Conservation (phyloP, 2,329 filamentous ascomycete genomes). For the Rhynchosporium secalis region DNA sequence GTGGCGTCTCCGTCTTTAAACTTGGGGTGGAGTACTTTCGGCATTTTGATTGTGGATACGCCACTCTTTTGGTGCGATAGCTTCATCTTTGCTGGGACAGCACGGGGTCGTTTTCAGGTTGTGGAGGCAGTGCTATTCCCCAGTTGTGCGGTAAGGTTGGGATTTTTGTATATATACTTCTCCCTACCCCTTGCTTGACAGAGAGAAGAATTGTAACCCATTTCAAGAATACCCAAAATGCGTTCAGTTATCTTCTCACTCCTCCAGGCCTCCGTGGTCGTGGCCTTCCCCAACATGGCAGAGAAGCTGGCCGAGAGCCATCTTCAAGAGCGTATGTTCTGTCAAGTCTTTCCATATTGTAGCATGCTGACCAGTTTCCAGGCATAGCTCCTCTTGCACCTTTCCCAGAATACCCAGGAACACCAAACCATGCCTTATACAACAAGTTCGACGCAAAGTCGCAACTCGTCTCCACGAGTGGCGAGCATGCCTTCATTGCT, state of each 20-base stretch:
- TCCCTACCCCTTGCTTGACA: neutral
- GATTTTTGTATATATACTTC: neutral
- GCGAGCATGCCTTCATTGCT: constrained; percentile 20
- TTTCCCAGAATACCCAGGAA: constrained; percentile 25
- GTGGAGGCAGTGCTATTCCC: neutral
- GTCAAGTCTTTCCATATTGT: neutral
- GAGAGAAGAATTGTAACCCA: neutral
- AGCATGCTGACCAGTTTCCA: constrained; percentile 8
- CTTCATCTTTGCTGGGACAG: constrained; percentile 1
- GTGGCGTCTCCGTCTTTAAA: neutral
- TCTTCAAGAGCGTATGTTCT: constrained; percentile 16
- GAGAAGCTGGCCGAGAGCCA: constrained; percentile 12
- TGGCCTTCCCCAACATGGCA: constrained; percentile 19
- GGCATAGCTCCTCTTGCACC: constrained; percentile 21
- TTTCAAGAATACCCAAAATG: constrained; percentile 9
- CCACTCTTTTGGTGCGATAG: constrained; percentile 6
- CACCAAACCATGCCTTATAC: constrained; percentile 21
- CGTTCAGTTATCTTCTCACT: neutral
- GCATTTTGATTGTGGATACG: neutral
- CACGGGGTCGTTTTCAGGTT: neutral
- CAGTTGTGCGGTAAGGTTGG: neutral
- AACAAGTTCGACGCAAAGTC: constrained; percentile 24
- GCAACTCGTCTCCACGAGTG: constrained; percentile 25
- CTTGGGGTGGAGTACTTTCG: neutral
- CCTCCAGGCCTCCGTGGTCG: constrained; percentile 11